A percentile compares a stretch with the other conserved stretches of the same genome.
Evolutionary conservation across 2,329 filamentous ascomycete species (phyloP).

Genomic region (Diaporthe ampelina): DNA sequence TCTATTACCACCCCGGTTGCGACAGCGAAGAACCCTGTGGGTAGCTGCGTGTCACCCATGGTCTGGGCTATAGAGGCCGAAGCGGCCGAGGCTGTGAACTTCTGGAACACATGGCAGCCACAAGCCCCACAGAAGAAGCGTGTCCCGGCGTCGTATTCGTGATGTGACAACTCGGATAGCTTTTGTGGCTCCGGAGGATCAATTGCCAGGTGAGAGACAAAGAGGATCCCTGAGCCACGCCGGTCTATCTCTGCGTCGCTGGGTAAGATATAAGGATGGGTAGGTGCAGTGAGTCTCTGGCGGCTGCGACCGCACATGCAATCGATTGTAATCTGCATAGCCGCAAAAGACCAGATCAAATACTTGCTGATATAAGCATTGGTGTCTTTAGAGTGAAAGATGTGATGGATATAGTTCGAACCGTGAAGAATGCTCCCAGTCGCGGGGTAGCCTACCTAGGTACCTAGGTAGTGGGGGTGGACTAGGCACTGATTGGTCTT

Average conservation of each 20-base stretch:
- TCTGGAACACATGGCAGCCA: constrained; percentile 58
- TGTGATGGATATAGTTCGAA: neutral
- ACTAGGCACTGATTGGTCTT: neutral
- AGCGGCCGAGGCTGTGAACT: constrained; percentile 18
- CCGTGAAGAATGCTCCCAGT: neutral
- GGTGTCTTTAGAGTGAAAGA: neutral
- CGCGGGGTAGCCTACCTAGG: neutral
- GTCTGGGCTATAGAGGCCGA: neutral
- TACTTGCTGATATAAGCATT: neutral
- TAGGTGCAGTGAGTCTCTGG: neutral
- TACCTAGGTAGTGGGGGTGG: neutral
- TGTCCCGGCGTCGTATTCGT: constrained; percentile 23
- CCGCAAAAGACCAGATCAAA: too few species aligned
- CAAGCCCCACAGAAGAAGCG: constrained; percentile 57
- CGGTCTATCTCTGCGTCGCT: constrained; percentile 49
- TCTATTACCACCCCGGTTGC: constrained; percentile 54
- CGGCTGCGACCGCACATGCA: constrained; percentile 28
- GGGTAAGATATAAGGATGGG: neutral
- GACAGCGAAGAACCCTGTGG: constrained; percentile 46
- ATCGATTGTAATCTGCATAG: neutral
- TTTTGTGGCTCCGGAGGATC: constrained; percentile 42
- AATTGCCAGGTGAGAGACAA: constrained; percentile 54
- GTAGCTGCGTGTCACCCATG: constrained; percentile 43
- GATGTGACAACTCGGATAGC: constrained; percentile 33
- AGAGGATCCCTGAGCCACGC: constrained; percentile 53